A percentile compares a stretch with the other conserved stretches of the same genome.
Conservation (phyloP, 2,329 filamentous ascomycete genomes). For the Fusarium sp. region DNA sequence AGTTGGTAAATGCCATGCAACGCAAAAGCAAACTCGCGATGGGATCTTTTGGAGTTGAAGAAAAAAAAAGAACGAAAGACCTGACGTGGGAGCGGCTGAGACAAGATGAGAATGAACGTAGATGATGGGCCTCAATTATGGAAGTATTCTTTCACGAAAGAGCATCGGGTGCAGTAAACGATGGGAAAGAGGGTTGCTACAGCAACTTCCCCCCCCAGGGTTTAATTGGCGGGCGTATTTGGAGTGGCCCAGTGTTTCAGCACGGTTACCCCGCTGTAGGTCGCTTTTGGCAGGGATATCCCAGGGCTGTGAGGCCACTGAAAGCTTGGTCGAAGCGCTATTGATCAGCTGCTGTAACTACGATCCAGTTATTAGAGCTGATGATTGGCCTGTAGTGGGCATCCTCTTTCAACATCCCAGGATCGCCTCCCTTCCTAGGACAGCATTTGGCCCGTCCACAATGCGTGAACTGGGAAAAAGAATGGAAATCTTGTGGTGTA, state of each 20-base stretch:
- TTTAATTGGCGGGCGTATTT: constrained; percentile 39
- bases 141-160: constrained; percentile 41
- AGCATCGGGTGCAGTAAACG: constrained; percentile 10
- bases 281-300: constrained; percentile 33
- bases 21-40: constrained; percentile 25
- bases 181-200: constrained; percentile 37
- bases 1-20: constrained; percentile 34
- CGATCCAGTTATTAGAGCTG: constrained; percentile 13
- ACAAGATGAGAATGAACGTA: constrained; percentile 35
- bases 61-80: constrained; percentile 24
- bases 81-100: constrained; percentile 38
- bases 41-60: constrained; percentile 13
- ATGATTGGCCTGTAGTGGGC: constrained; percentile 21
- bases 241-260: constrained; percentile 40
- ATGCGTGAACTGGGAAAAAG: constrained; percentile 21
- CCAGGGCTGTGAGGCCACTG: constrained; percentile 35
- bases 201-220: constrained; percentile 32
- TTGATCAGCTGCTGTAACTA: constrained; percentile 30
- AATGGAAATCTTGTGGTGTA: constrained; percentile 18
- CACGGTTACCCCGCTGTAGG: constrained; percentile 44
- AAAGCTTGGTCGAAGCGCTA: constrained; percentile 32
- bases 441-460: constrained; percentile 35
- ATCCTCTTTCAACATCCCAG: constrained; percentile 16
- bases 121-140: constrained; percentile 23
- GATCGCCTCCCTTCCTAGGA: constrained; percentile 15